These are phyloP conservation scores for Nemophila menziesii DNA, from an alignment of 257 asterid species.

Conservation along the genomic window DNA sequence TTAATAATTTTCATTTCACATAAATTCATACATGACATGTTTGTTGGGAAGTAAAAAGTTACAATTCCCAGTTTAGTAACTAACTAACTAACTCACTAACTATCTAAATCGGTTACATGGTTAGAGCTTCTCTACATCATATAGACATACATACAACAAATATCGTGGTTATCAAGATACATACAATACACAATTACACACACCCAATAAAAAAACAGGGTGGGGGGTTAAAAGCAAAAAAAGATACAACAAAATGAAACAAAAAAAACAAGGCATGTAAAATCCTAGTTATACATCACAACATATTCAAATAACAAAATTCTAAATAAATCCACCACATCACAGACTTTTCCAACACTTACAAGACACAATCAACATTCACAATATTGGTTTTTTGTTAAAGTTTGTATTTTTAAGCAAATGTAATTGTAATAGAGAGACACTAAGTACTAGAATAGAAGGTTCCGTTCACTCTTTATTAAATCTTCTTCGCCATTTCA, in stretches of 20 bases:
- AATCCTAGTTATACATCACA: slow-evolving; percentile 52
- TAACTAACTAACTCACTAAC: too few relatives aligned
- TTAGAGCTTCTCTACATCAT: slow-evolving; percentile 27
- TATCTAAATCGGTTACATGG: background rate
- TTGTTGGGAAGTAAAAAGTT: slow-evolving; percentile 2
- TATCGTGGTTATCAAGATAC: slow-evolving; percentile 18
- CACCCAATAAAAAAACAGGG: slow-evolving; percentile 6
- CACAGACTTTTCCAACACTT: slow-evolving; percentile 33
- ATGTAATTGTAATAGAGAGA: slow-evolving; percentile 23
- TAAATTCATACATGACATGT: slow-evolving; percentile 7
- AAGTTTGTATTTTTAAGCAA: slow-evolving; percentile 23
- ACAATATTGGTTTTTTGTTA: slow-evolving; percentile 25
- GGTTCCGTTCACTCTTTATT: slow-evolving; percentile 33
- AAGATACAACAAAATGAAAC: slow-evolving; percentile 23
- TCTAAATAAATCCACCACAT: slow-evolving; percentile 25
- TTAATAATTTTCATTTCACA: background rate
- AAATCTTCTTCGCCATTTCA: slow-evolving; percentile 21
- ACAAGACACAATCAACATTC: slow-evolving; percentile 33
- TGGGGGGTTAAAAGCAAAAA: too few relatives aligned
- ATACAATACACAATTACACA: slow-evolving; percentile 18
- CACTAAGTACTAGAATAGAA: slow-evolving; percentile 25
- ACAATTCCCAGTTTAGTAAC: slow-evolving; percentile 16
- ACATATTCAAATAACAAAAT: slow-evolving; percentile 25
- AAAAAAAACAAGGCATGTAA: slow-evolving; percentile 28
- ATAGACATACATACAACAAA: slow-evolving; percentile 16